Base-by-base conservation (phyloP, 345 rosid genomes). In the Hirschfeldia incana region DNA sequence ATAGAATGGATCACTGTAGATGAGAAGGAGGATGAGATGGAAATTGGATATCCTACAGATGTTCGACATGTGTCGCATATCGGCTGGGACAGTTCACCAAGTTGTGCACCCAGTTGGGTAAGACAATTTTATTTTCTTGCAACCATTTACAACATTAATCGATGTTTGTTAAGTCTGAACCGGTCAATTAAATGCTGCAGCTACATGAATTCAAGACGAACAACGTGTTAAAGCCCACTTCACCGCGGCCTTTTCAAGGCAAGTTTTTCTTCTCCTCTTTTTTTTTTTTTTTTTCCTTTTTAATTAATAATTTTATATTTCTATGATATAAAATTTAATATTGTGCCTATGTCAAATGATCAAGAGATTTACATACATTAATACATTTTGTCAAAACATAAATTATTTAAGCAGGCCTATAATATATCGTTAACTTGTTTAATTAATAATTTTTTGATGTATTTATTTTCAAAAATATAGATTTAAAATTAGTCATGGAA, bases 31-130 rank as follows among this genome's bases (percentile, higher is more conserved):
- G 89, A 91, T 68, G 97, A 94, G 79, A 83, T 94, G 88, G 97
- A 89, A 82, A 94, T 94, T 81, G 97, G 98, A 85, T 86, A 85
- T 68, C 98, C 98, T 2, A 94, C 97, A 16, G 97, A 94, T 86
- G 97, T 94, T 15, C 90, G 89, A 81, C 98, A 94, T 66, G 94
- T 92, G 82, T 92, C 98, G 11, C 97, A 94, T 69, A 89, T 94
- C n/a, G 97, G 98, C 1, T 91, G 90, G 97, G 97, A 94, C 59
- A 89, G 92, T 55, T 78, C 84, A 76, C 85, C 97, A 28, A 89
- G 88, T 37, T 76, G 72, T 85, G 87, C 91, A 42, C 98, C 98
- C 28, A 89, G 87, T 82, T 94, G 98, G 98, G 98, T 92, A 87
- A 76, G 93, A 79, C 80, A 21, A 76, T 0, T 16, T 12, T 12